Conservation (phyloP, 2,329 filamentous ascomycete genomes). For the Fusarium sp. region DNA sequence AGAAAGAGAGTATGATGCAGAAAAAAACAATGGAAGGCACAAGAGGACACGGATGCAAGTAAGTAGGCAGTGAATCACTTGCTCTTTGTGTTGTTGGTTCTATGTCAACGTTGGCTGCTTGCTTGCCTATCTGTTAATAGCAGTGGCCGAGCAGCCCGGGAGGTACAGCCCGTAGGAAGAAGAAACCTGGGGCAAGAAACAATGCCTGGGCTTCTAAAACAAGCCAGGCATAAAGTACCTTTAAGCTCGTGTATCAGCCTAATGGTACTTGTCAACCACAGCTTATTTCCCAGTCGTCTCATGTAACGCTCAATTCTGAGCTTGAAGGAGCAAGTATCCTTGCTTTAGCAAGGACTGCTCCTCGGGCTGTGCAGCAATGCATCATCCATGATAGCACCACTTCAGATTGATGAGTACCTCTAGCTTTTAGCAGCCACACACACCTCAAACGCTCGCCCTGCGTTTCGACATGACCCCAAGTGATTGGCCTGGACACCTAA, state of each 20-base stretch:
- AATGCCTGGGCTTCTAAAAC: constrained; percentile 25
- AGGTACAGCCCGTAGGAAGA: constrained; percentile 3
- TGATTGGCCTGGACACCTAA: not conserved
- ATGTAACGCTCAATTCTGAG: constrained; percentile 6
- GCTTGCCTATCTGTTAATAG: not conserved
- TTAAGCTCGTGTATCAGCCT: constrained; percentile 20
- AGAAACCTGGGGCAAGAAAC: constrained; percentile 35
- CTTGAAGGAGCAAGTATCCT: not conserved
- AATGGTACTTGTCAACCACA: constrained; percentile 18
- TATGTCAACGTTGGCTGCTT: constrained; percentile 5
- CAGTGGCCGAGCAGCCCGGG: constrained; percentile 24
- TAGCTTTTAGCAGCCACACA: not conserved
- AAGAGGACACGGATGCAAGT: not conserved
- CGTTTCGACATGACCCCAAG: not conserved
- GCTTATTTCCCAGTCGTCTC: constrained; percentile 9
- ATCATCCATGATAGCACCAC: constrained; percentile 27
- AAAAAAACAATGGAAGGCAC: not conserved
- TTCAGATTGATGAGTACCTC: not conserved
- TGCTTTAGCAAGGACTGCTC: constrained; percentile 3
- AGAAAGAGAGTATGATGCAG: constrained; percentile 2
- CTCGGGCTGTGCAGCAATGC: constrained; percentile 24
- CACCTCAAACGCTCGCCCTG: constrained; percentile 6
- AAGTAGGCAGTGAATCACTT: constrained; percentile 19
- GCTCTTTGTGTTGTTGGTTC: constrained; percentile 17
- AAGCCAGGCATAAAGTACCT: constrained; percentile 18